Conservation (phyloP, 768 basidiomycete species). For the Brasilioporus rufonigricans region DNA sequence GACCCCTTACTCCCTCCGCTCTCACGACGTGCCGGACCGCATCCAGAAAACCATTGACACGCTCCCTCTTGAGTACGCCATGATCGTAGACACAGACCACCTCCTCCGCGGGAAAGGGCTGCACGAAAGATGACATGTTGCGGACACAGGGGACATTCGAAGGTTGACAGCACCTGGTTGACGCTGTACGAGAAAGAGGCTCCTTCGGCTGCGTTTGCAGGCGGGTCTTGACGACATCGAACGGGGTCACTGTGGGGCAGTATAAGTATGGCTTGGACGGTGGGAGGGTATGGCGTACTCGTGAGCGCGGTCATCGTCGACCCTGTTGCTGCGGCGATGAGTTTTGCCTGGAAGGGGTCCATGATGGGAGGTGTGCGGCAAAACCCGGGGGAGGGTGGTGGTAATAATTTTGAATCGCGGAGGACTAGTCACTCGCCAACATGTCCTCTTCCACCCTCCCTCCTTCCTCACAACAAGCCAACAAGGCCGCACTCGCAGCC, state of each 20-base stretch:
- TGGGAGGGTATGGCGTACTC: slow-evolving; percentile 47
- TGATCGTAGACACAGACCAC: slow-evolving; percentile 81
- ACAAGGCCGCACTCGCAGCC: slow-evolving; percentile 73
- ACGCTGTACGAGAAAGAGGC: slow-evolving; percentile 50
- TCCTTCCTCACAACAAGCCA: slow-evolving; percentile 68
- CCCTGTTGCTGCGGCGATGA: slow-evolving; percentile 76
- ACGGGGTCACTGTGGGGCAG: slow-evolving; percentile 87
- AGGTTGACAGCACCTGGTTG: slow-evolving; percentile 71
- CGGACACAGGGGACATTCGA: slow-evolving; percentile 53
- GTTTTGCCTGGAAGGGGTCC: slow-evolving; percentile 77
- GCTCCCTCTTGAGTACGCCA: slow-evolving; percentile 65
- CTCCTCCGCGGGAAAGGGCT: slow-evolving; percentile 53
- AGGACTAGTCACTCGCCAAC: slow-evolving; percentile 7
- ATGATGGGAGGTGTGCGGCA: slow-evolving; percentile 30
- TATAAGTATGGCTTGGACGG: slow-evolving; percentile 4
- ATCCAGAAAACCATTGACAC: slow-evolving; percentile 83
- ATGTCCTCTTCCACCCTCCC: slow-evolving; percentile 43
- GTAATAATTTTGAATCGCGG: neutral
- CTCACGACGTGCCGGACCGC: slow-evolving; percentile 77
- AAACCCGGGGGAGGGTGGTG: slow-evolving; percentile 18
- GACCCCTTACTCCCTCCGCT: slow-evolving; percentile 77
- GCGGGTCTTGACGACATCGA: slow-evolving; percentile 96
- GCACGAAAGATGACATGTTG: slow-evolving; percentile 72
- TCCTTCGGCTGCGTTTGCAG: slow-evolving; percentile 85
- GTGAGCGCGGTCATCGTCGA: slow-evolving; percentile 81